phyloP scores from a whole-genome alignment of 2,329 filamentous ascomycete species.

The Grosmannia penicillata region DNA sequence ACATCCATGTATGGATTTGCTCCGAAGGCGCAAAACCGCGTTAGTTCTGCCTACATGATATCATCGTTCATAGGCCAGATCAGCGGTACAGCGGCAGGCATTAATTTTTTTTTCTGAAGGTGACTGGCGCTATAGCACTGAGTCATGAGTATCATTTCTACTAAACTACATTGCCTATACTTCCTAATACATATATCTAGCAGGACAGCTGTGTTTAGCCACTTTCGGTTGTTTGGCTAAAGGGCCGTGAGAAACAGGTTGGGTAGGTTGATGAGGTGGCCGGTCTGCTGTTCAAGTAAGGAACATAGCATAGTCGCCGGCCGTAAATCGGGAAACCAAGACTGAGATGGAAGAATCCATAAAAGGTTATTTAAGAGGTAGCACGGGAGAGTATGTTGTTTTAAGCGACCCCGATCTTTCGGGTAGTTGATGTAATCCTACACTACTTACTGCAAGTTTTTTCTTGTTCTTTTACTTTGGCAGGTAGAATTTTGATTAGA shows the following conservation, averaged over 20 bases:
- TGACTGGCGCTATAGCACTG: conserved; percentile 33
- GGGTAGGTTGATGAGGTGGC: conserved; percentile 27
- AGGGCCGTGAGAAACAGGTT: conserved; percentile 24
- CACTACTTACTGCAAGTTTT: too few relatives aligned
- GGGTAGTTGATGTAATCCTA: too few relatives aligned
- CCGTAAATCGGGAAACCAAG: not conserved
- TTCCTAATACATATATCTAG: not conserved
- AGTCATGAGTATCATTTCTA: conserved; percentile 17
- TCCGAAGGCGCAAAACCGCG: conserved; percentile 54
- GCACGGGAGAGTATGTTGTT: too few relatives aligned
- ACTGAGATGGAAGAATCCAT: not conserved
- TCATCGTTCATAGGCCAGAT: conserved; percentile 61
- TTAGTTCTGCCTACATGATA: conserved; percentile 77
- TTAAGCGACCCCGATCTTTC: too few relatives aligned
- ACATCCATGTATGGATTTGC: conserved; percentile 56
- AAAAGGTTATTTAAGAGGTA: too few relatives aligned
- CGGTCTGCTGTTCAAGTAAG: conserved; percentile 19
- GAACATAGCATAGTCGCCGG: conserved; percentile 3
- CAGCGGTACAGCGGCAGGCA: conserved; percentile 49
- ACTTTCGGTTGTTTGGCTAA: conserved; percentile 20
- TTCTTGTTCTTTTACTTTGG: too few relatives aligned
- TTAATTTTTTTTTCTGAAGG: conserved; percentile 34
- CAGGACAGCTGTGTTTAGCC: conserved; percentile 21
- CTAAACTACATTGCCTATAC: not conserved
- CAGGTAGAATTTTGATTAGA: too few relatives aligned